Percentiles rank a stretch among this genome's conserved stretches.
phyloP scores from a whole-genome alignment of 176 grass and related monocot species.

The Zizania latifolia region DNA sequence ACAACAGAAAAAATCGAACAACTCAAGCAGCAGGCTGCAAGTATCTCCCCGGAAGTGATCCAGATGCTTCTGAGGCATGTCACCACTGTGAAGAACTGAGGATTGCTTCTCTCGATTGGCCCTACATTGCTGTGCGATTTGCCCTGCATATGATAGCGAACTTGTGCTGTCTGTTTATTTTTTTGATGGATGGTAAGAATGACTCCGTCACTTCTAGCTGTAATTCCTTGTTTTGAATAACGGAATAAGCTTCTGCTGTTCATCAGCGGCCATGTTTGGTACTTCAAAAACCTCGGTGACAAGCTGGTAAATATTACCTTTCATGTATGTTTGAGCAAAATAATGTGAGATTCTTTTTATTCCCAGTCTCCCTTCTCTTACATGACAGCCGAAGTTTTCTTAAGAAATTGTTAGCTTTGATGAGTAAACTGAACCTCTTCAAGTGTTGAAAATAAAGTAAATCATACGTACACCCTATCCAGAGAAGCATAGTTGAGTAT shows the following conservation, averaged over 20 bases:
- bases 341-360: constrained; percentile 12
- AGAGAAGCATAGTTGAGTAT: too few relatives aligned
- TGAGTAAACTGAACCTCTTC: too few relatives aligned
- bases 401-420: too few relatives aligned
- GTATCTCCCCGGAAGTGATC: constrained; percentile 54
- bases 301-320: neutral
- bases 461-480: too few relatives aligned
- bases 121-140: neutral
- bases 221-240: constrained; percentile 20
- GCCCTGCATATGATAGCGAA: neutral
- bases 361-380: neutral
- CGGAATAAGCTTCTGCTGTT: too few relatives aligned
- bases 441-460: too few relatives aligned
- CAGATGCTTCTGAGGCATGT: constrained; percentile 70
- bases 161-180: constrained; percentile 31
- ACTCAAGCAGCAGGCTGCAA: constrained; percentile 45
- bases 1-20: constrained; percentile 57
- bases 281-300: neutral
- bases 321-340: neutral
- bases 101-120: too few relatives aligned
- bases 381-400: too few relatives aligned
- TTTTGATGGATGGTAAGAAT: constrained; percentile 28
- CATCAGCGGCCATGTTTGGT: too few relatives aligned
- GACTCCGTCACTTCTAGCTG: constrained; percentile 13
- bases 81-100: constrained; percentile 65